phyloP scores from a whole-genome alignment of 1,284 basidiomycete species.

The Cerioporus squamosus region DNA sequence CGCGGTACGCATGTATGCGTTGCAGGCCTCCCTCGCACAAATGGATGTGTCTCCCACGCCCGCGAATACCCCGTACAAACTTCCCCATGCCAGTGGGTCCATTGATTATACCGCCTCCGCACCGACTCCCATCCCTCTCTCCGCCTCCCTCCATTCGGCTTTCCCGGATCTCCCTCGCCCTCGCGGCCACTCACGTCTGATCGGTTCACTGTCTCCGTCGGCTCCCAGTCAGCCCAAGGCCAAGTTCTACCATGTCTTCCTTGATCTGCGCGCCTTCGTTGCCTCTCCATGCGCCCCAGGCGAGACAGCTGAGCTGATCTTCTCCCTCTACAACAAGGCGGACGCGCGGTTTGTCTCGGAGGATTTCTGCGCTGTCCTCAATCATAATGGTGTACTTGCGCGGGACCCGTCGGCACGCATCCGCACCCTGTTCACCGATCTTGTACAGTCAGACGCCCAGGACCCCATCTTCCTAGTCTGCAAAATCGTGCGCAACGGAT shows the following conservation, averaged over 20 bases:
- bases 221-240: constrained; percentile 45
- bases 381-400: constrained; percentile 88
- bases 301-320: constrained; percentile 92
- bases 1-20: constrained; percentile 86
- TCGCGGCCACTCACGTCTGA: constrained; percentile 51
- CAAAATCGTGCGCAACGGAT: constrained; percentile 87
- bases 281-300: constrained; percentile 89
- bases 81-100: constrained; percentile 29
- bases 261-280: constrained; percentile 91
- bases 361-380: constrained; percentile 89
- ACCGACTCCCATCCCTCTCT: constrained; percentile 55
- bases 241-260: constrained; percentile 87
- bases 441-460: constrained; percentile 84
- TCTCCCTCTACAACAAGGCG: constrained; percentile 89
- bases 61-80: constrained; percentile 27
- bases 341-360: constrained; percentile 91
- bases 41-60: constrained; percentile 57
- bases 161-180: constrained; percentile 60
- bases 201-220: constrained; percentile 46
- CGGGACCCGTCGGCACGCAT: constrained; percentile 73
- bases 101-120: constrained; percentile 41
- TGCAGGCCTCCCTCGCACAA: constrained; percentile 85
- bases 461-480: constrained; percentile 89
- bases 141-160: constrained; percentile 57
- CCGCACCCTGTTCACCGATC: constrained; percentile 88